These are phyloP conservation scores for Spinacia oleracea DNA, from an alignment of 179 eudicot species.

Conservation along the genomic window DNA sequence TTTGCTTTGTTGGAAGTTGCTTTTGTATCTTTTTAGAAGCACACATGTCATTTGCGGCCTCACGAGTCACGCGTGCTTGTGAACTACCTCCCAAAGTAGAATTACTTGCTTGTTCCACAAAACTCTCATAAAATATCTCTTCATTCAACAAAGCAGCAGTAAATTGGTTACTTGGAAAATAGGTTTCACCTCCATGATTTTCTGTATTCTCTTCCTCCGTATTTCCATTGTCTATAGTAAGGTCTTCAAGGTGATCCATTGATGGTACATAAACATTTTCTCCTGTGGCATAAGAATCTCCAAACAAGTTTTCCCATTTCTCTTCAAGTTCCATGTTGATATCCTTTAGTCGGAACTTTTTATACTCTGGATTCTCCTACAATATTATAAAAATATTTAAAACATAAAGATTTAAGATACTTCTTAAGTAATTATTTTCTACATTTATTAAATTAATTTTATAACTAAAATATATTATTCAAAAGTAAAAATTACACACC, in stretches of 20 bases:
- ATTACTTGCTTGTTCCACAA: not conserved
- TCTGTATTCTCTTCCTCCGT: not conserved
- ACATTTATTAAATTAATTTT: too few species aligned
- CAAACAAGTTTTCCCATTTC: not conserved
- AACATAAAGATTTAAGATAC: too few species aligned
- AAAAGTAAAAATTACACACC: too few species aligned
- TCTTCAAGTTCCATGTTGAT: not conserved
- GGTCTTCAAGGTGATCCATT: not conserved
- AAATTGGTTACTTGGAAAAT: not conserved
- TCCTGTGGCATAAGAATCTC: not conserved
- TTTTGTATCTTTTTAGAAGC: not conserved
- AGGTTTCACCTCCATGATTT: not conserved
- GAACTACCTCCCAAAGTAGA: not conserved
- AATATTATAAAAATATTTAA: not conserved
- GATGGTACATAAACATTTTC: not conserved
- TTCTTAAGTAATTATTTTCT: too few species aligned
- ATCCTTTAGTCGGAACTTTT: not conserved
- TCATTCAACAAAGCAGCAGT: not conserved
- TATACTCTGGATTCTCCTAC: too few species aligned
- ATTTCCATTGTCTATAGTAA: not conserved
- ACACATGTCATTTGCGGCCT: not conserved
- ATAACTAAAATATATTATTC: too few species aligned
- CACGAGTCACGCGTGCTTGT: not conserved
- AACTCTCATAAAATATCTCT: not conserved
- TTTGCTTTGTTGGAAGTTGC: not conserved